phyloP scores from a whole-genome alignment of 768 basidiomycete species.

The Trametes punicea region DNA sequence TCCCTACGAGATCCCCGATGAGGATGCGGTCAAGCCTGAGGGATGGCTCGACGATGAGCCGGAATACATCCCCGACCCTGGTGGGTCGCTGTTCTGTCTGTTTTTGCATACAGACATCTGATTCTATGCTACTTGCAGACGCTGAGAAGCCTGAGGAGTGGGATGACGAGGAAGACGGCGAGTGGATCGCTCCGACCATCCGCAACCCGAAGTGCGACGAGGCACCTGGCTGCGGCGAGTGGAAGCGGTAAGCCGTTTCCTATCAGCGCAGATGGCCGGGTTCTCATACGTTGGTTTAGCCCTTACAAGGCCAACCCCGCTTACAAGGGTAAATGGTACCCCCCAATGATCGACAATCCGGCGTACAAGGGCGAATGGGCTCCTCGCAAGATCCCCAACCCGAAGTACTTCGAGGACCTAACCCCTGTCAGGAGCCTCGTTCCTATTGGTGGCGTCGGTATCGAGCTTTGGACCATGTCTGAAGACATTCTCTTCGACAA shows the following conservation, averaged over 20 bases:
- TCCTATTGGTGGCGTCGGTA: slow-evolving; percentile 93
- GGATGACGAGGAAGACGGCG: slow-evolving; percentile 99
- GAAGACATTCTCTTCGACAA: slow-evolving; percentile 92
- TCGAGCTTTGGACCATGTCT: slow-evolving; percentile 99
- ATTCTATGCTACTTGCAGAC: slow-evolving; percentile 40
- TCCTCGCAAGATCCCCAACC: slow-evolving; percentile 88
- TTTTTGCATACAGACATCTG: not conserved
- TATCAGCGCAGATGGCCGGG: not conserved
- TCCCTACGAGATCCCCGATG: slow-evolving; percentile 87
- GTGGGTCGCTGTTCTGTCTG: slow-evolving; percentile 34
- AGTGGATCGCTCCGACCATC: slow-evolving; percentile 91
- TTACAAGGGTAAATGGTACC: slow-evolving; percentile 98
- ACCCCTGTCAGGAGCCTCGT: slow-evolving; percentile 77
- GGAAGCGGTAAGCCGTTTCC: slow-evolving; percentile 59
- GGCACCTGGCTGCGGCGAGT: slow-evolving; percentile 92
- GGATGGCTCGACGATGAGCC: slow-evolving; percentile 95
- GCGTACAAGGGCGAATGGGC: slow-evolving; percentile 96
- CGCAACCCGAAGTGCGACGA: slow-evolving; percentile 88
- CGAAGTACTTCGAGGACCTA: slow-evolving; percentile 84
- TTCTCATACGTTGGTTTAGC: slow-evolving; percentile 33
- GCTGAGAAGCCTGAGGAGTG: slow-evolving; percentile 97
- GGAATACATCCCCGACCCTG: slow-evolving; percentile 79
- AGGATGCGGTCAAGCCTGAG: slow-evolving; percentile 84
- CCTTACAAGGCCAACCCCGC: slow-evolving; percentile 87
- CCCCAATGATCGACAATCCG: slow-evolving; percentile 95